Evolutionary conservation across 371 early-diverging fungal species (phyloP), one percentile per base, ranked within the genome.

Genomic region (Mortierella sp.): DNA sequence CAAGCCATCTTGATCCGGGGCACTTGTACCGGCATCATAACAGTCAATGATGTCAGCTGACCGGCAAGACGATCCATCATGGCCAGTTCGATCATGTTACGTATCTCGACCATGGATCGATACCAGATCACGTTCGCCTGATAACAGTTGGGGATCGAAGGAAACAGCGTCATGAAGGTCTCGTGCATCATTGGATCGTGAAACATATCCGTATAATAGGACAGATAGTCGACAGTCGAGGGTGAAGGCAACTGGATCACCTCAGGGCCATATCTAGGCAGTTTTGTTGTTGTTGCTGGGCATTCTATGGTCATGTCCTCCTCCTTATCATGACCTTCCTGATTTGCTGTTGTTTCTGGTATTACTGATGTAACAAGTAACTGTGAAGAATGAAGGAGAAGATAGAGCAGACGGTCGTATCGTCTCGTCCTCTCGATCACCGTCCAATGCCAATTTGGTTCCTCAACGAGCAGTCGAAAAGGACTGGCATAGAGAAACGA

Each of bases 161-260:
- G 78, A 37, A 76, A 76, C 37, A 76, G 66, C 0, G 78, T 65
- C 70, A 76, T 76, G 48, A 76, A 76, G 3, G 70, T 61, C 50
- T 65, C 54, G 42, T 76, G 70, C 53, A 76, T 17, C 78, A 76
- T 70, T 1, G 78, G 78, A 31, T 76, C 78, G 46, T 70, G 78
- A 49, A 60, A 60, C 78, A 76, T 70, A 50, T 76, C 66, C 27
- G 62, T 65, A 42, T 61, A 76, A 48, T 65, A 76, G 8, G 70
- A 52, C 2, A 76, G 55, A 37, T 76, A 76, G 57, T 76, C 66
- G 43, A 70, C 58, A 7, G 78, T 76, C 19, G 78, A 57, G 3
- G 78, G 78, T 4, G 61, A 47, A 0, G 70, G 70, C 50, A 76
- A 44, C 5, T 31, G 2, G 2, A 31, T 23, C 12, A 76, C 70